Evolutionary conservation across 768 basidiomycete species (phyloP).

Genomic region (Tulasnella sp.): DNA sequence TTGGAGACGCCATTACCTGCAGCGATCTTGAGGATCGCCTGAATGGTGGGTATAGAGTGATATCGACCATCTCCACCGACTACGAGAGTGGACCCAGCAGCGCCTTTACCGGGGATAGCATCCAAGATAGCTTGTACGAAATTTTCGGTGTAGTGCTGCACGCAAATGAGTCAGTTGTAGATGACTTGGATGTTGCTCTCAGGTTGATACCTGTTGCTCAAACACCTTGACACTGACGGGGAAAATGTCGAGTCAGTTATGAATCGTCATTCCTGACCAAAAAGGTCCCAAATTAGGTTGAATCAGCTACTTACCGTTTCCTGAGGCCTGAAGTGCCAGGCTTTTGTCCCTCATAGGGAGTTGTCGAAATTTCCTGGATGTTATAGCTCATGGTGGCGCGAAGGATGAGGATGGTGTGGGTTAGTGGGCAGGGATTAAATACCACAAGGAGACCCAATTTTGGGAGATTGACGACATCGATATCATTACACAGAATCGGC

Average conservation of each 20-base stretch:
- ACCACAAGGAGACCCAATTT: too few species aligned
- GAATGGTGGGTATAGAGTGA: conserved; percentile 73
- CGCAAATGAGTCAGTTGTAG: conserved; percentile 20
- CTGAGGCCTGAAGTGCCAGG: conserved; percentile 96
- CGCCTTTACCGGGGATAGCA: conserved; percentile 66
- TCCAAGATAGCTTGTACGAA: conserved; percentile 90
- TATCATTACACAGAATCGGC: too few species aligned
- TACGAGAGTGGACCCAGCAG: conserved; percentile 60
- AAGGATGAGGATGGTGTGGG: too few species aligned
- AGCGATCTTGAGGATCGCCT: conserved; percentile 85
- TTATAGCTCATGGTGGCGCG: too few species aligned
- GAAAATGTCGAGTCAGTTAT: conserved; percentile 20
- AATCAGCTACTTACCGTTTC: conserved; percentile 52
- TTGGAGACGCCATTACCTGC: conserved; percentile 87
- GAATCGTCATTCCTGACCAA: not conserved
- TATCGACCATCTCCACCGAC: conserved; percentile 96
- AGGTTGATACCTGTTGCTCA: conserved; percentile 67
- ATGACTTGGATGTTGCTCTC: not conserved
- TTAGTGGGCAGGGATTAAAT: too few species aligned
- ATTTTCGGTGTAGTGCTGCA: conserved; percentile 96
- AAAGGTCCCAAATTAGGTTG: not conserved
- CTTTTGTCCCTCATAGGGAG: conserved; percentile 86
- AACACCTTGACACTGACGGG: conserved; percentile 81
- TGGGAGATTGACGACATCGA: too few species aligned
- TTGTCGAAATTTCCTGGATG: conserved; percentile 62